Evolutionary conservation across 1,284 basidiomycete species (phyloP).

Genomic region (Austroboletus rostrupii): DNA sequence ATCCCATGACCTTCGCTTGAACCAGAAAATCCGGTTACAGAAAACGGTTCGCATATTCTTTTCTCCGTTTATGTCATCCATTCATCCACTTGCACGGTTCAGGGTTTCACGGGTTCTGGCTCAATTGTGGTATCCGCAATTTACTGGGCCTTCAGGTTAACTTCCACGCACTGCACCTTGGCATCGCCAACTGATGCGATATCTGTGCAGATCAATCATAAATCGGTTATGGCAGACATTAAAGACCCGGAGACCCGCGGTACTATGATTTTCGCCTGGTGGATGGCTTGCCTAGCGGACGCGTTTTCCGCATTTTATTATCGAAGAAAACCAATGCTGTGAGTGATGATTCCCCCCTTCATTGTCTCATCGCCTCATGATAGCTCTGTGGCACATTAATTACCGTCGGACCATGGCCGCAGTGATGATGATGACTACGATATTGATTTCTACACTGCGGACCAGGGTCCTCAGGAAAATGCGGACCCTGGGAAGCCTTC

Average conservation of each 20-base stretch:
- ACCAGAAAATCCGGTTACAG: conserved; percentile 64
- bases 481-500: conserved; percentile 50
- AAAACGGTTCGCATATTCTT: conserved; percentile 44
- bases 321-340: conserved; percentile 61
- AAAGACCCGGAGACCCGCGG: conserved; percentile 68
- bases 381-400: conserved; percentile 36
- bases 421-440: conserved; percentile 65
- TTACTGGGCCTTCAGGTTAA: conserved; percentile 70
- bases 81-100: conserved; percentile 11
- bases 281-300: conserved; percentile 60
- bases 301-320: conserved; percentile 59
- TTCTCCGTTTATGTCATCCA: conserved; percentile 10
- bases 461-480: conserved; percentile 50
- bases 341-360: conserved; percentile 39
- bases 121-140: conserved; percentile 71
- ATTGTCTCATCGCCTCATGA: conserved; percentile 23
- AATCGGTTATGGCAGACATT: conserved; percentile 65
- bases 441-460: conserved; percentile 76
- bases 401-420: conserved; percentile 22
- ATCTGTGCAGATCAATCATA: conserved; percentile 67
- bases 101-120: conserved; percentile 82
- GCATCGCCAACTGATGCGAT: conserved; percentile 7
- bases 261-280: conserved; percentile 85
- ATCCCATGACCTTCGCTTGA: conserved; percentile 15
- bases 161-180: conserved; percentile 12